Conservation (phyloP, 441 rosid species). For the Adansonia grandidieri region DNA sequence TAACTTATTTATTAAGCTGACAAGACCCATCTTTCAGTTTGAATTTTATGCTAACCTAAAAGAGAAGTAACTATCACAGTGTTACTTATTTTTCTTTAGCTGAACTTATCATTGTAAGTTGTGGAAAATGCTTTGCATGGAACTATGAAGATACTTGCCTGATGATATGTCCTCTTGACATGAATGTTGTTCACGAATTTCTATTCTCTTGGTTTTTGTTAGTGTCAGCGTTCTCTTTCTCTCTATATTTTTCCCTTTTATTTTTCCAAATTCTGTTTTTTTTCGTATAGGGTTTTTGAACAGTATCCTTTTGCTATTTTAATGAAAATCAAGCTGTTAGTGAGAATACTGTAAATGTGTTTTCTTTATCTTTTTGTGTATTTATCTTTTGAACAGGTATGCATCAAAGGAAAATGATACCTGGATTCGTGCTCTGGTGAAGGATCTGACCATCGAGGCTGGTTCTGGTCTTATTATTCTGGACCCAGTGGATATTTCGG, state of each 20-base stretch:
- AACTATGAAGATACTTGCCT: not conserved
- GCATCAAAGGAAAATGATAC: constrained; percentile 95
- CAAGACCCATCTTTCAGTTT: not conserved
- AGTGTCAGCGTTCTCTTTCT: constrained; percentile 6
- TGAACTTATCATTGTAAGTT: not conserved
- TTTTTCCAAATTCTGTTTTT: not conserved
- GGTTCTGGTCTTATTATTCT: constrained; percentile 98
- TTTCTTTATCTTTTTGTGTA: constrained; percentile 28
- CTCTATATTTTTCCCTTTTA: not conserved
- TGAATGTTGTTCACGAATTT: constrained; percentile 8
- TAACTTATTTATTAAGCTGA: constrained; percentile 11
- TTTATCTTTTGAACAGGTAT: constrained; percentile 59
- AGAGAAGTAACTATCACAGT: not conserved
- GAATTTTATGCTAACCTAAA: constrained; percentile 7
- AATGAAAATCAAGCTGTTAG: constrained; percentile 8
- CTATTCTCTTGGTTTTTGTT: not conserved
- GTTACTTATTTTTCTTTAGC: not conserved
- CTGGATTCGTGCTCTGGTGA: constrained; percentile 89
- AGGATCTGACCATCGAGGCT: constrained; percentile 89
- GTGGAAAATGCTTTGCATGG: not conserved
- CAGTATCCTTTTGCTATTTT: constrained; percentile 9
- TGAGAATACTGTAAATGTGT: not conserved
- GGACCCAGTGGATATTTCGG: constrained; percentile 89
- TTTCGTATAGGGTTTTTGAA: not conserved
- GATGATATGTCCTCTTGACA: constrained; percentile 1